These are phyloP conservation scores for Alternaria postmessia DNA, from an alignment of 2,329 filamentous ascomycete species.

Conservation along the genomic window DNA sequence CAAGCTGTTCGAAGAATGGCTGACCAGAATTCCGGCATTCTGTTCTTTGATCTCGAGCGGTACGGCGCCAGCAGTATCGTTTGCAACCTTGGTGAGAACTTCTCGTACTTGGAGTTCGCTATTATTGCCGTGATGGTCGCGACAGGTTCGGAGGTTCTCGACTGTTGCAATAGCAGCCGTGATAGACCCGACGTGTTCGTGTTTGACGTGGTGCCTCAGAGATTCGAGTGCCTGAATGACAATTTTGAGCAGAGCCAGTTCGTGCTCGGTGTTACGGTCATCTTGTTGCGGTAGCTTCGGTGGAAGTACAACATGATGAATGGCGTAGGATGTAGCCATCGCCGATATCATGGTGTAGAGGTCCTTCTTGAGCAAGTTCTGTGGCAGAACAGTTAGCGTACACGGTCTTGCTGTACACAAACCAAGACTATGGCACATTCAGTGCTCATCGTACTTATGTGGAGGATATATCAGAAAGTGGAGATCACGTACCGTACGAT, in stretches of 20 bases:
- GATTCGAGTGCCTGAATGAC: constrained; percentile 21
- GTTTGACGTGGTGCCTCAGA: constrained; percentile 10
- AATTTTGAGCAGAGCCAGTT: constrained; percentile 22
- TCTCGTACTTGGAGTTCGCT: constrained; percentile 18
- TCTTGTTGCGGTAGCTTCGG: constrained; percentile 56
- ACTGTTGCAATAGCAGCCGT: constrained; percentile 20
- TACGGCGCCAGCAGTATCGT: constrained; percentile 21
- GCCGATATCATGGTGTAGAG: constrained; percentile 11
- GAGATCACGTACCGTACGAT: not conserved
- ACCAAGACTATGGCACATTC: not conserved
- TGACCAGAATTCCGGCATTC: constrained; percentile 58
- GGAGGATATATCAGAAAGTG: not conserved
- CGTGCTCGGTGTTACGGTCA: constrained; percentile 29
- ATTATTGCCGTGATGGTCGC: constrained; percentile 19
- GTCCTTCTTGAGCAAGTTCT: not conserved
- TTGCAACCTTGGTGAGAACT: constrained; percentile 25
- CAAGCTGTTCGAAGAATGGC: constrained; percentile 27
- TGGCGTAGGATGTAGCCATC: constrained; percentile 16
- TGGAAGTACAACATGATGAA: constrained; percentile 59
- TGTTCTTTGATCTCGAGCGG: constrained; percentile 56
- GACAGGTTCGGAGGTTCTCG: constrained; percentile 20
- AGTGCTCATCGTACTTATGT: not conserved
- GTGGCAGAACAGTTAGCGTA: not conserved
- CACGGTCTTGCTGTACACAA: not conserved
- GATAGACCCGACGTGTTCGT: constrained; percentile 10